Evolutionary conservation across 2,329 filamentous ascomycete species (phyloP).

Genomic region (Acephala macrosclerotiorum): DNA sequence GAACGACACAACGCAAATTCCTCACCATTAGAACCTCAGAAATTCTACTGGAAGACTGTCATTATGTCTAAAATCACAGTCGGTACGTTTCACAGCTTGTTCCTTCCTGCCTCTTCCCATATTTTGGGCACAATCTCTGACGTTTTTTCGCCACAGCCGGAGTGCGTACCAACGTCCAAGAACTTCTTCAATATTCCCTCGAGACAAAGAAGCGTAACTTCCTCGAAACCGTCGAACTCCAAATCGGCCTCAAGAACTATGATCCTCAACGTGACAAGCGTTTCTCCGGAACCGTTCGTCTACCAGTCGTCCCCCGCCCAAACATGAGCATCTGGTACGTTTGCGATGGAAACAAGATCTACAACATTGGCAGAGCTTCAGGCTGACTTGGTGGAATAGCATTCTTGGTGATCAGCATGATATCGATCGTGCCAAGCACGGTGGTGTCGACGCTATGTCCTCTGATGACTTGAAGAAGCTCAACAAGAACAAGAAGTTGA

Average conservation of each 20-base stretch:
- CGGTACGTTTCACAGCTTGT: constrained; percentile 53
- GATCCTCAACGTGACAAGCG: constrained; percentile 99
- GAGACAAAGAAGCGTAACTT: constrained; percentile 99
- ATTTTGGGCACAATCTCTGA: constrained; percentile 28
- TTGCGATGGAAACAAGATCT: constrained; percentile 23
- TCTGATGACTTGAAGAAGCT: constrained; percentile 99
- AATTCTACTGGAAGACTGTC: constrained; percentile 88
- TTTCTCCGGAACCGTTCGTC: constrained; percentile 99
- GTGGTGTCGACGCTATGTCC: constrained; percentile 98
- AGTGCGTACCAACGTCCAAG: constrained; percentile 93
- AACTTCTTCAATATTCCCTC: constrained; percentile 93
- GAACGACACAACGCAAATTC: constrained; percentile 49
- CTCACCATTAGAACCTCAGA: constrained; percentile 75
- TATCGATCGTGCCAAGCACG: constrained; percentile 99
- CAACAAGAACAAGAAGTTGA: constrained; percentile 99
- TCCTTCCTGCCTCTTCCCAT: constrained; percentile 9
- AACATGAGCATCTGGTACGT: constrained; percentile 84
- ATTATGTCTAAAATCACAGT: constrained; percentile 89
- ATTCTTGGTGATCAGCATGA: constrained; percentile 95
- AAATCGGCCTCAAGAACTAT: constrained; percentile 98
- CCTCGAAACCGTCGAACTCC: constrained; percentile 90
- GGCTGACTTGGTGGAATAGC: constrained; percentile 53
- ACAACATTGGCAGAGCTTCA: constrained; percentile 19
- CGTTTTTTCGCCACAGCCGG: constrained; percentile 69
- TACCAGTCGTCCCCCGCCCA: constrained; percentile 89